Conservation (phyloP, 1,284 basidiomycete species). For the Puccinia hordei region DNA sequence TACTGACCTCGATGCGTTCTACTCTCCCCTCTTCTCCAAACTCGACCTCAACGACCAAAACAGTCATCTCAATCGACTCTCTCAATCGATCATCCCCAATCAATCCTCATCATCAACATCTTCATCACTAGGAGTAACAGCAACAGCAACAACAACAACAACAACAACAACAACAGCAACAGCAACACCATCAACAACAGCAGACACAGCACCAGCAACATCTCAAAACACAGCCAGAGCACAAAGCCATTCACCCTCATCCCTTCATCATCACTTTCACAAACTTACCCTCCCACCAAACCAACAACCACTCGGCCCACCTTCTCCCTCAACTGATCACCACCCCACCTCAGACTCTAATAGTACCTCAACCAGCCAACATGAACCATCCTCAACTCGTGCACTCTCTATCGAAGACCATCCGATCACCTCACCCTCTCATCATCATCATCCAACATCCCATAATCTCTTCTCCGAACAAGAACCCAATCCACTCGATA, state of each 20-base stretch:
- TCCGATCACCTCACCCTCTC: no score
- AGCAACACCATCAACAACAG: no score
- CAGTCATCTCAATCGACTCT: constrained; percentile 11
- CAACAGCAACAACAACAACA: no score
- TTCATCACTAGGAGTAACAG: no score
- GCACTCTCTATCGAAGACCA: neutral
- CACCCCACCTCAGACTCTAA: neutral
- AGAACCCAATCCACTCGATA: neutral
- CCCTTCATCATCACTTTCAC: neutral
- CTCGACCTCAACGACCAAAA: neutral
- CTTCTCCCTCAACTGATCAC: neutral
- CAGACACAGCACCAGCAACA: no score
- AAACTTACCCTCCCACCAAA: no score
- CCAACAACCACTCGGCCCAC: neutral
- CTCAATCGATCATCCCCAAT: neutral
- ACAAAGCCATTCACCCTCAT: no score
- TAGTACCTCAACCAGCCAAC: constrained; percentile 4
- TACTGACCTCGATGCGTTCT: neutral
- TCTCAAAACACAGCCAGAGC: no score
- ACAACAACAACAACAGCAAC: no score
- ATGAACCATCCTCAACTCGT: neutral
- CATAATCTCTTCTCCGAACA: no score
- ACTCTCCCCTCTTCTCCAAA: constrained; percentile 8
- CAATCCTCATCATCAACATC: neutral
- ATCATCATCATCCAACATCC: no score